phyloP scores from a whole-genome alignment of 1,139 yeast species.

The Yamadazyma epiphylla region DNA sequence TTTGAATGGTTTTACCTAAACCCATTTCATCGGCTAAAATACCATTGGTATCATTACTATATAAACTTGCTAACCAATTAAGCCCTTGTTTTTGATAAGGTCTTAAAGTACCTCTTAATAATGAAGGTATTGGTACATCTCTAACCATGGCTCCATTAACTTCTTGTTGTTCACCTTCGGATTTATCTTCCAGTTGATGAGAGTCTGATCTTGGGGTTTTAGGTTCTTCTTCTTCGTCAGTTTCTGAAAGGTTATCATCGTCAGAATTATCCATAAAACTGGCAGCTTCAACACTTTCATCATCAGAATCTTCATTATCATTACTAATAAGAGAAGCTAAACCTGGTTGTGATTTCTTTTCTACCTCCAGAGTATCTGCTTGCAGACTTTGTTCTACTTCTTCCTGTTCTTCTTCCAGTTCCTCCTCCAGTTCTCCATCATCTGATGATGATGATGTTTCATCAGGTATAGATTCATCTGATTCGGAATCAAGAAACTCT shows the following conservation, averaged over 20 bases:
- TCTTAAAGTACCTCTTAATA: conserved; percentile 78
- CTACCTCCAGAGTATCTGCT: conserved; percentile 8
- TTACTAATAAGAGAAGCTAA: conserved; percentile 21
- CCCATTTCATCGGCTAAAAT: conserved; percentile 99
- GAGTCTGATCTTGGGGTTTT: conserved; percentile 23
- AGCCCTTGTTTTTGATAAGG: conserved; percentile 94
- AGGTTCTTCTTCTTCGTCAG: conserved; percentile 28
- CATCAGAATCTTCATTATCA: conserved; percentile 15
- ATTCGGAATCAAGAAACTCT: conserved; percentile 10
- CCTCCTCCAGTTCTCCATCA: conserved; percentile 2
- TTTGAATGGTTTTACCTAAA: conserved; percentile 94
- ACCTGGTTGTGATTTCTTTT: conserved; percentile 10
- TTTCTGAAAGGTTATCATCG: conserved; percentile 15
- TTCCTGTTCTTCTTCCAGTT: conserved; percentile 2
- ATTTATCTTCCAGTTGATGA: conserved; percentile 9
- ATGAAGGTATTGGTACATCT: conserved; percentile 66
- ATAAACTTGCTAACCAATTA: conserved; percentile 94
- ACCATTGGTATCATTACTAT: conserved; percentile 91
- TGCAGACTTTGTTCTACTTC: conserved; percentile 4
- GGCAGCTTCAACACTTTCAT: conserved; percentile 13
- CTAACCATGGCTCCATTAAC: conserved; percentile 52
- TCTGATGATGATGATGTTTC: conserved; percentile 10
- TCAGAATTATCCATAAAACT: conserved; percentile 15
- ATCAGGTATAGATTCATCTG: conserved; percentile 19
- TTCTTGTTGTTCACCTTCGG: conserved; percentile 23